Evolutionary conservation across 306 rosid species (phyloP).

Genomic region (Rosa lucieae): DNA sequence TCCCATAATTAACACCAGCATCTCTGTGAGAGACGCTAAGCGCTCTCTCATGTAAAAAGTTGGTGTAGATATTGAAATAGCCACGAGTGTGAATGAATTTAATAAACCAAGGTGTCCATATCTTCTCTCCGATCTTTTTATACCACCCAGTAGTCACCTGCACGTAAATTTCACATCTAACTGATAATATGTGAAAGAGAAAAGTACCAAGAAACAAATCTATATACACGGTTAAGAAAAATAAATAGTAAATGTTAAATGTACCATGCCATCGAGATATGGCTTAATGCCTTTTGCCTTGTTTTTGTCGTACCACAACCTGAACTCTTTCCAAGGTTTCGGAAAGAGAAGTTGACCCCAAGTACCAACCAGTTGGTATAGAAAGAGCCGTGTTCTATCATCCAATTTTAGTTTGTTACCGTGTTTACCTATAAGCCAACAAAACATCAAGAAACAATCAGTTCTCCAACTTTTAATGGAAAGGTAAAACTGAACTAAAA

Average conservation of each 20-base stretch:
- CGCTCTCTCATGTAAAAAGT: constrained; percentile 75
- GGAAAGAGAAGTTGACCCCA: constrained; percentile 99
- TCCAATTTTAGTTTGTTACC: constrained; percentile 78
- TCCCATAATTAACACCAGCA: constrained; percentile 93
- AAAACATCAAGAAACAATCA: constrained; percentile 15
- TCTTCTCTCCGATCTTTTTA: constrained; percentile 85
- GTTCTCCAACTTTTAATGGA: neutral
- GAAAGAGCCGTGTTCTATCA: constrained; percentile 55
- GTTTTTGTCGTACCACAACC: constrained; percentile 90
- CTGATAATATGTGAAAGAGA: constrained; percentile 20
- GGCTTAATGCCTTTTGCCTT: constrained; percentile 76
- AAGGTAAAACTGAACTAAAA: neutral
- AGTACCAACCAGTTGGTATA: constrained; percentile 92
- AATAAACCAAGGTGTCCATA: constrained; percentile 99
- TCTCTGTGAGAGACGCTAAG: constrained; percentile 93
- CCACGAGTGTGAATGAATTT: constrained; percentile 82
- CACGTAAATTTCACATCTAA: constrained; percentile 29
- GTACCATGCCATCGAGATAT: constrained; percentile 89
- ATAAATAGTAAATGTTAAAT: constrained; percentile 16
- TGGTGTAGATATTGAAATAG: constrained; percentile 78
- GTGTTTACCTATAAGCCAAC: constrained; percentile 61
- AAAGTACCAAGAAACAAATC: neutral
- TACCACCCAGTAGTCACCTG: constrained; percentile 97
- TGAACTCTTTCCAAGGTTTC: constrained; percentile 96
- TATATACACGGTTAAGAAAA: neutral